These are phyloP conservation scores for Lactifluus pinguis DNA, from an alignment of 768 basidiomycete genomes.

Conservation along the genomic window DNA sequence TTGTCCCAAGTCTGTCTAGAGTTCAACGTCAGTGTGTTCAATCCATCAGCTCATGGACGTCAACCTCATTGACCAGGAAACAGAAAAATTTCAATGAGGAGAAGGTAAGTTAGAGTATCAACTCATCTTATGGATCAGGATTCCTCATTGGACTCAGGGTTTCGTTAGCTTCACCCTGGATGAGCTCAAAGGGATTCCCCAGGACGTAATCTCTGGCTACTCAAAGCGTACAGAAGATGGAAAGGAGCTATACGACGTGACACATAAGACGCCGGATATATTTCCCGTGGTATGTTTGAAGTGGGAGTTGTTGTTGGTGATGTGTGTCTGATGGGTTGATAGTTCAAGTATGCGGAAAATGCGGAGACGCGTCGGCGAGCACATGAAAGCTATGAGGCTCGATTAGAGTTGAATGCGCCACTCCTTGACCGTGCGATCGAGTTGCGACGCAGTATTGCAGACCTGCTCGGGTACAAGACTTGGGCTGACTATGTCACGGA, in stretches of 20 bases:
- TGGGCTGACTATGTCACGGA: slow-evolving; percentile 85
- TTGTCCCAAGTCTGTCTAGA: slow-evolving; percentile 68
- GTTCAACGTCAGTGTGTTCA: slow-evolving; percentile 49
- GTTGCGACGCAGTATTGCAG: slow-evolving; percentile 61
- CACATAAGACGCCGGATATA: slow-evolving; percentile 78
- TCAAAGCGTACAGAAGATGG: slow-evolving; percentile 50
- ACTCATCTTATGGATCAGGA: not conserved
- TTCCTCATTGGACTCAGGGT: slow-evolving; percentile 32
- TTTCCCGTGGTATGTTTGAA: slow-evolving; percentile 52
- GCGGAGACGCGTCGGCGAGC: slow-evolving; percentile 61
- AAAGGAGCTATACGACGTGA: slow-evolving; percentile 58
- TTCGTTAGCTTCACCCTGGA: slow-evolving; percentile 55
- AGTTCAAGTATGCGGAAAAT: slow-evolving; percentile 76
- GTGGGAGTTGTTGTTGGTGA: not conserved
- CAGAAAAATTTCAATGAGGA: slow-evolving; percentile 91
- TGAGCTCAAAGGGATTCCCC: slow-evolving; percentile 73
- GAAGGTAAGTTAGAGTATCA: slow-evolving; percentile 36
- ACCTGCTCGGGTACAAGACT: slow-evolving; percentile 60
- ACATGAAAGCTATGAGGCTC: slow-evolving; percentile 57
- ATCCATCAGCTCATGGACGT: not conserved
- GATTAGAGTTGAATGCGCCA: slow-evolving; percentile 61
- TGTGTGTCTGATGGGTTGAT: not conserved
- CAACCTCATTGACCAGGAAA: not conserved
- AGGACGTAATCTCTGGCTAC: slow-evolving; percentile 72
- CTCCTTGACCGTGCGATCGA: slow-evolving; percentile 58